Conservation (phyloP, 768 basidiomycete species). For the Pulveroboletus sp. region DNA sequence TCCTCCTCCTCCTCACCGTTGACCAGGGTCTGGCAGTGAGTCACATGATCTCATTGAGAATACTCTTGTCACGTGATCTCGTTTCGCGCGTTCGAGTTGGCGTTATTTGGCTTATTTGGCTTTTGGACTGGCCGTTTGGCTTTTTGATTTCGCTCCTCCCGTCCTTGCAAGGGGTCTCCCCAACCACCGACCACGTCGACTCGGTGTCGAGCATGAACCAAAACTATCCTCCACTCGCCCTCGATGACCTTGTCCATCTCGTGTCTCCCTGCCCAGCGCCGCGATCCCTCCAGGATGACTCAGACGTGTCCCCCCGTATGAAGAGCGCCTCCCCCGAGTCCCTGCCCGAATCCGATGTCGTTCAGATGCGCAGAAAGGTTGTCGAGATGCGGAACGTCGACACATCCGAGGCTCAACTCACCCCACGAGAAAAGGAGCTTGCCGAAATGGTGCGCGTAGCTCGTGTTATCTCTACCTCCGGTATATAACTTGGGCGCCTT, state of each 20-base stretch:
- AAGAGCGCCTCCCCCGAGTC: slow-evolving; percentile 32
- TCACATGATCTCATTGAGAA: slow-evolving; percentile 24
- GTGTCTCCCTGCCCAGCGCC: slow-evolving; percentile 49
- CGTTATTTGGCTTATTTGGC: slow-evolving; percentile 29
- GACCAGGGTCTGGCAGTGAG: too few relatives aligned
- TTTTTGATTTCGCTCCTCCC: slow-evolving; percentile 28
- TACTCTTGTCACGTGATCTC: slow-evolving; percentile 30
- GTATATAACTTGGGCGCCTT: slow-evolving; percentile 3
- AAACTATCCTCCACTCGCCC: slow-evolving; percentile 39
- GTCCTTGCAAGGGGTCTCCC: slow-evolving; percentile 6
- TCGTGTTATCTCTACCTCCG: slow-evolving; percentile 5
- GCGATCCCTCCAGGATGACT: slow-evolving; percentile 15
- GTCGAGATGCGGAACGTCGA: slow-evolving; percentile 38
- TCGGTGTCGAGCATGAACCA: slow-evolving; percentile 23
- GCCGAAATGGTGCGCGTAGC: slow-evolving; percentile 50
- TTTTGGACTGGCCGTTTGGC: slow-evolving; percentile 19
- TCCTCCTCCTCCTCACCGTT: too few relatives aligned
- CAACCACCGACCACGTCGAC: neutral
- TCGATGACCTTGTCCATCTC: slow-evolving; percentile 53
- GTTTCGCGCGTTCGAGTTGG: slow-evolving; percentile 35
- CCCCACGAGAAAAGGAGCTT: slow-evolving; percentile 46
- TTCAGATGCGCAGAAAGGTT: slow-evolving; percentile 44
- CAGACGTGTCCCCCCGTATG: slow-evolving; percentile 15
- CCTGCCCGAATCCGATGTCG: slow-evolving; percentile 45
- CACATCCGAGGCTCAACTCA: slow-evolving; percentile 20